Conservation (phyloP, 306 rosid genomes). For the Bauhinia variegata region DNA sequence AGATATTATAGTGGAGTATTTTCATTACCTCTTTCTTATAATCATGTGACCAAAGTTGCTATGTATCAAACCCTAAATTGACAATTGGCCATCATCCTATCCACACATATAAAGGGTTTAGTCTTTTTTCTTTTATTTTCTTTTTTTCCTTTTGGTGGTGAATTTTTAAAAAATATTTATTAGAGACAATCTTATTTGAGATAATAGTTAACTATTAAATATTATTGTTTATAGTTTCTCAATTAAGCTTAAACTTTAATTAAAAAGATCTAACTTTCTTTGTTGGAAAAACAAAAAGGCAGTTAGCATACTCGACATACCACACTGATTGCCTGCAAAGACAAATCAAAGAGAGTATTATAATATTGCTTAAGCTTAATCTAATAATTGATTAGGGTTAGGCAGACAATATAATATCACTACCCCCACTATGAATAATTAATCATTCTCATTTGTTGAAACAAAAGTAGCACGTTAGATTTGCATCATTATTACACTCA, state of each 20-base stretch:
- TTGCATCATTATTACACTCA: conserved; percentile 27
- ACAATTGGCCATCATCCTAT: neutral
- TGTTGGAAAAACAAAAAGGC: neutral
- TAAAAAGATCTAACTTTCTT: too few relatives aligned
- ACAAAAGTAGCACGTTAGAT: conserved; percentile 30
- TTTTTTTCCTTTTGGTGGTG: too few relatives aligned
- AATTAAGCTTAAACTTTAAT: too few relatives aligned
- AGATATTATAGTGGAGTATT: too few relatives aligned
- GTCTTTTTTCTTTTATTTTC: neutral
- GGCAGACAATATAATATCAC: conserved; percentile 31
- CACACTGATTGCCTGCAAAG: neutral
- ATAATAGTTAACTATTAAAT: too few relatives aligned
- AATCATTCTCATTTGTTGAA: neutral
- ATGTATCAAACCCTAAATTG: neutral
- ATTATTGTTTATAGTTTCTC: too few relatives aligned
- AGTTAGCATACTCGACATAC: conserved; percentile 22
- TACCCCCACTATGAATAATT: conserved; percentile 4
- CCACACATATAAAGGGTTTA: neutral
- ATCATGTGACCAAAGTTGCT: neutral
- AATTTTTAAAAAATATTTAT: too few relatives aligned
- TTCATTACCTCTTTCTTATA: neutral
- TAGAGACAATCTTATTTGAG: too few relatives aligned
- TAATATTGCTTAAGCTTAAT: conserved; percentile 27
- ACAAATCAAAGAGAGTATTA: conserved; percentile 28
- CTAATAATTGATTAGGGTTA: conserved; percentile 30